phyloP scores from a whole-genome alignment of 2,329 filamentous ascomycete species.

The Colletotrichum navitas region DNA sequence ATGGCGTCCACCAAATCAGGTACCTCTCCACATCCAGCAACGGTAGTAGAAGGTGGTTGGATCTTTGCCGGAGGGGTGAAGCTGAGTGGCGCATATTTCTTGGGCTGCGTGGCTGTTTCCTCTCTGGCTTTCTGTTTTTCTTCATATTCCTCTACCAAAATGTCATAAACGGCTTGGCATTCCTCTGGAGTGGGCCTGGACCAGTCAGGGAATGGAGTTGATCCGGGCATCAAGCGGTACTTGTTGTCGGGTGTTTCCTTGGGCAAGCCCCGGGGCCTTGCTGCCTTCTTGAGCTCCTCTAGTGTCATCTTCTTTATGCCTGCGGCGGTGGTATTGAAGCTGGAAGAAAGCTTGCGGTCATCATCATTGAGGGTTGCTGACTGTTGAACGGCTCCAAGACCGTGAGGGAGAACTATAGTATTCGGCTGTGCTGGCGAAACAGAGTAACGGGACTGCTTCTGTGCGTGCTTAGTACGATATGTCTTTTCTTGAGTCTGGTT shows the following conservation, averaged over 20 bases:
- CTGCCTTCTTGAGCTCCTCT: conserved; percentile 39
- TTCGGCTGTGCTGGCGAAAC: not conserved
- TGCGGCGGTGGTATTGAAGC: too few species aligned
- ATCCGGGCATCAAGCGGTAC: conserved; percentile 67
- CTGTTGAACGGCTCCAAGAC: conserved; percentile 39
- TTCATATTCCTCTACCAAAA: conserved; percentile 77
- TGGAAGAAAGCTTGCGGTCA: not conserved
- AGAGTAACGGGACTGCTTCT: not conserved
- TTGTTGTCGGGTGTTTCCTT: conserved; percentile 48
- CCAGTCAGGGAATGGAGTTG: conserved; percentile 77
- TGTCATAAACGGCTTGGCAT: conserved; percentile 75
- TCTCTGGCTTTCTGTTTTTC: conserved; percentile 47
- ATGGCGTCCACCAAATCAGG: conserved; percentile 67
- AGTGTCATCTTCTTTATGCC: not conserved
- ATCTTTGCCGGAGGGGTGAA: conserved; percentile 74
- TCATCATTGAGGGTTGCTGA: not conserved
- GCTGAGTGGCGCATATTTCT: conserved; percentile 10
- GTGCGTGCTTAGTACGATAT: conserved; percentile 2
- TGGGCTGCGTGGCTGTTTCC: not conserved
- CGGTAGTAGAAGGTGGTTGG: conserved; percentile 75
- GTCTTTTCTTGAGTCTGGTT: not conserved
- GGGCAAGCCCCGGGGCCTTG: conserved; percentile 45
- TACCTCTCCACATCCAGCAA: conserved; percentile 75
- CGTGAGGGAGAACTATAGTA: conserved; percentile 31
- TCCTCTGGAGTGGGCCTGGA: conserved; percentile 74